phyloP scores from a whole-genome alignment of 2,329 filamentous ascomycete genomes.

The Epichloe baconii region DNA sequence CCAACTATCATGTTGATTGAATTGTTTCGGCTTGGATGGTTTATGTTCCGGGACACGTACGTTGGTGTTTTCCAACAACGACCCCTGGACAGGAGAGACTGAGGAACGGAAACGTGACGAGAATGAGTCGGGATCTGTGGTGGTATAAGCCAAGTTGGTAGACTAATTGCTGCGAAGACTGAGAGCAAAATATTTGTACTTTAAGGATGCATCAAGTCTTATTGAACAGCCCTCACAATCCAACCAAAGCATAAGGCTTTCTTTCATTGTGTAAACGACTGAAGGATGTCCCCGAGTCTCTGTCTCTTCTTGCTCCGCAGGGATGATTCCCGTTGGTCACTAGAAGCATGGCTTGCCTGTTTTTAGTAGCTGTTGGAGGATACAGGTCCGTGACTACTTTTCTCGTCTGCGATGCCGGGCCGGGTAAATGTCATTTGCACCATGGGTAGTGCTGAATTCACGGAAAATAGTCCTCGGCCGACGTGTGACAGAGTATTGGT shows the following conservation, averaged over 20 bases:
- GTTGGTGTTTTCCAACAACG: no score
- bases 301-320: conserved; percentile 20
- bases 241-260: neutral
- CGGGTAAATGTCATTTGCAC: conserved; percentile 21
- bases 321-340: conserved; percentile 10
- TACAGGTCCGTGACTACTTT: neutral
- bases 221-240: neutral
- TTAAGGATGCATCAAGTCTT: no score
- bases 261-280: conserved; percentile 6
- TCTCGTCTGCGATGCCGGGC: conserved; percentile 5
- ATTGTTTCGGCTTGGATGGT: no score
- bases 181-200: no score
- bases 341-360: conserved; percentile 6
- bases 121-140: no score
- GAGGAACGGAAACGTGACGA: no score
- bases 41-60: no score
- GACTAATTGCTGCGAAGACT: no score
- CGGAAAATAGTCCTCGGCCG: conserved; percentile 21
- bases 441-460: conserved; percentile 1
- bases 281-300: conserved; percentile 21
- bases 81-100: no score
- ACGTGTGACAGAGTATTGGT: conserved; percentile 22
- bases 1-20: no score
- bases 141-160: no score
- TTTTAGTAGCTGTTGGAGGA: conserved; percentile 6